phyloP scores from a whole-genome alignment of 139 green algal species.

The Nannochloris sp. region DNA sequence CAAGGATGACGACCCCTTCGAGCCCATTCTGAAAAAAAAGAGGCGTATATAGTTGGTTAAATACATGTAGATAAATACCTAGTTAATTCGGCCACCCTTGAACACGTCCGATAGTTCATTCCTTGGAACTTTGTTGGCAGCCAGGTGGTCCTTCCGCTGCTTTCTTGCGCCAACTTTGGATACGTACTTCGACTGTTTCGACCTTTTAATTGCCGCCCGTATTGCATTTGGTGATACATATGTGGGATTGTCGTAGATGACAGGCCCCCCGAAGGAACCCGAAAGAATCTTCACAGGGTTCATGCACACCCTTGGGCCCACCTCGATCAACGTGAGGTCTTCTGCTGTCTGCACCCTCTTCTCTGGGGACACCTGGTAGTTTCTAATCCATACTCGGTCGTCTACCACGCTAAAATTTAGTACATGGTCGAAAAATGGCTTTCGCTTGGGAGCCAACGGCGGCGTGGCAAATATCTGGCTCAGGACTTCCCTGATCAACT shows the following conservation, averaged over 20 bases:
- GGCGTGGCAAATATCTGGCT: conserved; percentile 81
- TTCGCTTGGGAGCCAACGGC: conserved; percentile 75
- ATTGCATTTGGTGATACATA: conserved; percentile 89
- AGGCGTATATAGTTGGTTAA: conserved; percentile 16
- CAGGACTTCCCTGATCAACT: conserved; percentile 89
- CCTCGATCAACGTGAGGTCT: conserved; percentile 61
- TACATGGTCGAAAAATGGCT: conserved; percentile 98
- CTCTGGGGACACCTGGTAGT: conserved; percentile 87
- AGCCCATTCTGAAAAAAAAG: conserved; percentile 12
- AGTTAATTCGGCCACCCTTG: background rate
- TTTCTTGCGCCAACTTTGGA: conserved; percentile 59
- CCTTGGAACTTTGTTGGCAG: conserved; percentile 37
- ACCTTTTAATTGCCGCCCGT: conserved; percentile 60
- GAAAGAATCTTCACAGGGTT: conserved; percentile 91
- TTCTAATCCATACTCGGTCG: conserved; percentile 87
- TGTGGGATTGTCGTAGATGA: conserved; percentile 84
- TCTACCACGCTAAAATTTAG: conserved; percentile 81
- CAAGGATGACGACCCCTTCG: too few species aligned
- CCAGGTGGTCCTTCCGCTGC: conserved; percentile 52
- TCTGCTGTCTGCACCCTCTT: conserved; percentile 54
- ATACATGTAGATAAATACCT: too few species aligned
- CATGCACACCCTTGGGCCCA: conserved; percentile 82
- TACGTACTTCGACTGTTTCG: conserved; percentile 66
- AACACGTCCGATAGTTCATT: conserved; percentile 59
- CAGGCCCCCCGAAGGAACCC: conserved; percentile 74